A percentile compares a stretch with the other conserved stretches of the same genome.
phyloP scores from a whole-genome alignment of 345 rosid genomes.

The Atalantia buxifolia region DNA sequence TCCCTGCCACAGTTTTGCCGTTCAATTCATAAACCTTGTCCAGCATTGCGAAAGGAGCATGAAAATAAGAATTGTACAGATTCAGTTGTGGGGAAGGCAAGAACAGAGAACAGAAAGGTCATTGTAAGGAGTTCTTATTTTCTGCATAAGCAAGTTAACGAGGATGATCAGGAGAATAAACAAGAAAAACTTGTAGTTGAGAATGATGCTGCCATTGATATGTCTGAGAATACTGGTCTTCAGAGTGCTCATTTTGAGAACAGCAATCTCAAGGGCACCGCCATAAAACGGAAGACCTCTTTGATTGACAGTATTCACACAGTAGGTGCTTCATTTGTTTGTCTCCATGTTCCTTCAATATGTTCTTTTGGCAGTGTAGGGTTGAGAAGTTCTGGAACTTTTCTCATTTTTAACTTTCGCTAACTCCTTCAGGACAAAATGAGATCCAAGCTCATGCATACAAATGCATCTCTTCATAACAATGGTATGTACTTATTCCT shows the following conservation, averaged over 20 bases:
- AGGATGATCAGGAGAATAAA: constrained; percentile 31
- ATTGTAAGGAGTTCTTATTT: constrained; percentile 64
- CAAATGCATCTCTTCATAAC: constrained; percentile 34
- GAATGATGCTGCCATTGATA: constrained; percentile 21
- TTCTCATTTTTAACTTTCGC: constrained; percentile 12
- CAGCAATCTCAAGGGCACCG: constrained; percentile 20
- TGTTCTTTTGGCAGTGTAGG: not conserved
- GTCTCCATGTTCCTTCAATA: not conserved
- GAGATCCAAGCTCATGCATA: constrained; percentile 41
- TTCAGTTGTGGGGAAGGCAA: constrained; percentile 35
- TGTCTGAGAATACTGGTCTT: constrained; percentile 24
- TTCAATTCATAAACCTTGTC: constrained; percentile 27
- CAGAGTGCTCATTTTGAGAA: constrained; percentile 14
- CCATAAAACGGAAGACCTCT: constrained; percentile 59
- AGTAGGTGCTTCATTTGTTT: constrained; percentile 30
- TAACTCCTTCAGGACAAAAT: constrained; percentile 52
- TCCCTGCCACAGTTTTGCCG: constrained; percentile 21
- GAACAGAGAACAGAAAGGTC: constrained; percentile 46
- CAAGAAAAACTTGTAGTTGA: constrained; percentile 27
- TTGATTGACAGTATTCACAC: constrained; percentile 30
- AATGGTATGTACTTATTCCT: constrained; percentile 26
- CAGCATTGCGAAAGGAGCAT: constrained; percentile 28
- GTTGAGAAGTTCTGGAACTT: not conserved
- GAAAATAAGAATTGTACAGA: constrained; percentile 20
- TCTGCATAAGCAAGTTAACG: constrained; percentile 43